These are phyloP conservation scores for Fomitopsis palustris DNA, from an alignment of 1,284 basidiomycete genomes.

Conservation along the genomic window DNA sequence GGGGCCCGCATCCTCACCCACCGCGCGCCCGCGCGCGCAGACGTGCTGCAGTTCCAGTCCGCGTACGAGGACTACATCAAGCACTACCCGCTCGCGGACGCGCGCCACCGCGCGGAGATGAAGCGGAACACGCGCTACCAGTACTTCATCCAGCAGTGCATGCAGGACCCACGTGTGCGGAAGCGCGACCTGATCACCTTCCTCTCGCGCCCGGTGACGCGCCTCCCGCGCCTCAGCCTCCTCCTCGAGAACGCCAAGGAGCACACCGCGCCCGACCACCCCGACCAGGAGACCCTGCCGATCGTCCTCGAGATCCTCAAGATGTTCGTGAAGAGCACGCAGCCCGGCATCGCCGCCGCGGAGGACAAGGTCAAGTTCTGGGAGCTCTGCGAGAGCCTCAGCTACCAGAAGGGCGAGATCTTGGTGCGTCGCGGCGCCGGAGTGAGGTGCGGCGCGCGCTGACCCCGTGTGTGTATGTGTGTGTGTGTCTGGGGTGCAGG, in stretches of 20 bases:
- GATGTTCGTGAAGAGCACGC: conserved; percentile 70
- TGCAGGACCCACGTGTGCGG: conserved; percentile 61
- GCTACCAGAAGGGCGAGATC: conserved; percentile 74
- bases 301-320: conserved; percentile 59
- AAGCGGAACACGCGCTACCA: conserved; percentile 63
- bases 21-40: neutral
- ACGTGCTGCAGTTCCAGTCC: conserved; percentile 39
- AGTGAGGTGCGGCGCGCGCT: conserved; percentile 1
- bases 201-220: conserved; percentile 77
- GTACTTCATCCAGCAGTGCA: conserved; percentile 58
- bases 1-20: neutral
- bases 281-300: conserved; percentile 66
- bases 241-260: conserved; percentile 69
- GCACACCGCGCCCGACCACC: conserved; percentile 58
- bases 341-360: conserved; percentile 81
- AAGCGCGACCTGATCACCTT: conserved; percentile 81
- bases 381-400: conserved; percentile 69
- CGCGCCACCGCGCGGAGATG: conserved; percentile 70
- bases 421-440: conserved; percentile 46
- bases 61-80: conserved; percentile 79
- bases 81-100: conserved; percentile 80
- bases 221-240: conserved; percentile 73
- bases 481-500: conserved; percentile 54
- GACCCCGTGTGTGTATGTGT: no score
- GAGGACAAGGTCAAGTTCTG: conserved; percentile 83